These are phyloP conservation scores for Botryosphaeria dothidea DNA, from an alignment of 2,329 filamentous ascomycete genomes.

Conservation along the genomic window DNA sequence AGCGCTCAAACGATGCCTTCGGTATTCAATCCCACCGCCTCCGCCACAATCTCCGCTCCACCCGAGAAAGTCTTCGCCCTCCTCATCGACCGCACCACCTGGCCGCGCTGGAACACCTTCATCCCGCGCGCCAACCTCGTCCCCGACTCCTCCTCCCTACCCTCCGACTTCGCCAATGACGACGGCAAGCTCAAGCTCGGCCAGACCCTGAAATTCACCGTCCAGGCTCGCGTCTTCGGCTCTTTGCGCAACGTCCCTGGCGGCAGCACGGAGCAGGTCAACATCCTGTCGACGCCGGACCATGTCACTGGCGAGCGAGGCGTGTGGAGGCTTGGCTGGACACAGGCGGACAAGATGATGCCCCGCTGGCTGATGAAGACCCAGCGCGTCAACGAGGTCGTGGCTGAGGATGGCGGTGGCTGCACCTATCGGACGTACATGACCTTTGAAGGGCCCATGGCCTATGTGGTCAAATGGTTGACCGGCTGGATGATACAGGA, in stretches of 20 bases:
- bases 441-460: slow-evolving; percentile 16
- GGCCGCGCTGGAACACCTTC: slow-evolving; percentile 18
- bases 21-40: slow-evolving; percentile 13
- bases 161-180: not conserved
- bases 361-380: slow-evolving; percentile 11
- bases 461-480: slow-evolving; percentile 7
- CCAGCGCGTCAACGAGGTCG: slow-evolving; percentile 13
- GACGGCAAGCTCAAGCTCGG: not conserved
- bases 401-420: not conserved
- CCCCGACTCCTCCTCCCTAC: not conserved
- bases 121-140: slow-evolving; percentile 13
- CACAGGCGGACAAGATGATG: not conserved
- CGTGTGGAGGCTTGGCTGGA: slow-evolving; percentile 8
- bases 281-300: not conserved
- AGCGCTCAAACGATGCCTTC: slow-evolving; percentile 1
- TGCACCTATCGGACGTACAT: slow-evolving; percentile 16
- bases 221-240: slow-evolving; percentile 9
- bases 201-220: slow-evolving; percentile 5
- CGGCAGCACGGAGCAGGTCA: slow-evolving; percentile 10
- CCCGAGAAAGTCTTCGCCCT: slow-evolving; percentile 13
- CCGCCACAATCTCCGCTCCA: slow-evolving; percentile 2
- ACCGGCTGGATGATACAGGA: slow-evolving; percentile 18
- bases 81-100: slow-evolving; percentile 15
- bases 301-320: not conserved
- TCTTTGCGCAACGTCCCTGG: not conserved